Evolutionary conservation across 768 basidiomycete genomes (phyloP), one percentile per base, ranked within the genome.

Genomic region (Asterophora lycoperdoides): DNA sequence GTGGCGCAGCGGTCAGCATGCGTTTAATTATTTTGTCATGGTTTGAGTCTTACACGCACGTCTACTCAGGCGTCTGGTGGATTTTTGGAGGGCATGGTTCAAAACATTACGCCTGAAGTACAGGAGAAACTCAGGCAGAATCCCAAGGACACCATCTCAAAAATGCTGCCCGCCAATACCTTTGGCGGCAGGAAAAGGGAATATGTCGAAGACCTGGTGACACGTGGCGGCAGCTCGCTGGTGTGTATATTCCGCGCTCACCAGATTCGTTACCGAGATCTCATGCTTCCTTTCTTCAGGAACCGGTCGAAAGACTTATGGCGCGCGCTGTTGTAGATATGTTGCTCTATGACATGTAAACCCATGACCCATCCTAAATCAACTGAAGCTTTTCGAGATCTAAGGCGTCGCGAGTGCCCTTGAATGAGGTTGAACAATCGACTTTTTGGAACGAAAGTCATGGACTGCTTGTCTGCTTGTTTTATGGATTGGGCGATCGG

Each of bases 41-140:
- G 30, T 32, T 13, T n/a, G n/a, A n/a, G n/a, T n/a, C 30, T 32
- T 9, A 32, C 13, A 32, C 13, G 13, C 13, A 13, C 2, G 13
- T 9, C 9, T 32, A 3, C 15, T n/a, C 36, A 46, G 45, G 45
- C 11, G 14, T 8, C 45, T 8, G 45, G 45, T 15, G 45, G 45
- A 13, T 37, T 28, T 30, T 35, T 29, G 9, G 45, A 46, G 18
- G 45, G 45, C 28, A 39, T 37, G 37, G 17, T 46, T 17, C 45
- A 46, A 35, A 46, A 46, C 5, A n/a, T 46, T 7, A 28, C 18
- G 1, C 45, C 45, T 13, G 45, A 28, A 23, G 20, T 18, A 26
- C 45, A 37, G 30, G 5, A 23, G 14, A 26, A 38, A 11, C 23
- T 46, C 4, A 13, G 5, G 3, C 2, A 4, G 2, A 23, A 38